These are phyloP conservation scores for Gonapodya prolifera DNA, from an alignment of 192 early-diverging fungal species.

Conservation along the genomic window DNA sequence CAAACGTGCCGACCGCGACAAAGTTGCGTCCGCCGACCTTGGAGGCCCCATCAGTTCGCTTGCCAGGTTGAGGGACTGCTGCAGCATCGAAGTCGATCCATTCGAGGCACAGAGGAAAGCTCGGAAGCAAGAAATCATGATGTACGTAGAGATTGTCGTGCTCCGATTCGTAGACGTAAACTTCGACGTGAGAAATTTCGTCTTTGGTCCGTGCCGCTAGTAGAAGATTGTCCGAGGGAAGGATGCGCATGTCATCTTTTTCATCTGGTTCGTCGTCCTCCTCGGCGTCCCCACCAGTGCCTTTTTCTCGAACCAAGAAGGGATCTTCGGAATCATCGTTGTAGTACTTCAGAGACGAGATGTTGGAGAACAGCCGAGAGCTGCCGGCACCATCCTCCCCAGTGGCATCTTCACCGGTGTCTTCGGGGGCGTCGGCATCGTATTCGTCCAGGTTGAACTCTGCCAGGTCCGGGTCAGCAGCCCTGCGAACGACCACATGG, in stretches of 20 bases:
- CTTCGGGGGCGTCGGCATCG: slow-evolving; percentile 39
- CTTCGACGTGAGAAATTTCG: slow-evolving; percentile 89
- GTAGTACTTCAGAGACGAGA: slow-evolving; percentile 8
- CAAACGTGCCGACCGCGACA: slow-evolving; percentile 93
- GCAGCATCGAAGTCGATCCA: slow-evolving; percentile 88
- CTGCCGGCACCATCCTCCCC: slow-evolving; percentile 8
- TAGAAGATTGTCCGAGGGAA: slow-evolving; percentile 72
- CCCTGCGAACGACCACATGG: too few species aligned
- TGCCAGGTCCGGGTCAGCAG: slow-evolving; percentile 47
- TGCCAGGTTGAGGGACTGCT: not conserved
- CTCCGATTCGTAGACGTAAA: slow-evolving; percentile 70
- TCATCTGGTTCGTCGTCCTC: slow-evolving; percentile 50
- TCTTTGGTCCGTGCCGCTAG: slow-evolving; percentile 93
- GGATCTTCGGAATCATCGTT: slow-evolving; percentile 6
- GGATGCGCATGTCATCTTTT: slow-evolving; percentile 64
- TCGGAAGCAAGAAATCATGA: slow-evolving; percentile 95
- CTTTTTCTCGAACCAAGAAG: slow-evolving; percentile 1
- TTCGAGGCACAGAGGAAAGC: slow-evolving; percentile 89
- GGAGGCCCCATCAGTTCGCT: not conserved
- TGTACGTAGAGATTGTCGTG: slow-evolving; percentile 89
- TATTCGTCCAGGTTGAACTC: slow-evolving; percentile 91
- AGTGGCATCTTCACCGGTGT: slow-evolving; percentile 15
- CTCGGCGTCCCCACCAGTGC: slow-evolving; percentile 36
- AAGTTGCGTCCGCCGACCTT: slow-evolving; percentile 56
- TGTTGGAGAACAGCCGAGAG: slow-evolving; percentile 13